Percentiles rank a stretch among this genome's conserved stretches.
These are phyloP conservation scores for Chalaropsis thielavioides DNA, from an alignment of 2,329 filamentous ascomycete species.

Conservation along the genomic window DNA sequence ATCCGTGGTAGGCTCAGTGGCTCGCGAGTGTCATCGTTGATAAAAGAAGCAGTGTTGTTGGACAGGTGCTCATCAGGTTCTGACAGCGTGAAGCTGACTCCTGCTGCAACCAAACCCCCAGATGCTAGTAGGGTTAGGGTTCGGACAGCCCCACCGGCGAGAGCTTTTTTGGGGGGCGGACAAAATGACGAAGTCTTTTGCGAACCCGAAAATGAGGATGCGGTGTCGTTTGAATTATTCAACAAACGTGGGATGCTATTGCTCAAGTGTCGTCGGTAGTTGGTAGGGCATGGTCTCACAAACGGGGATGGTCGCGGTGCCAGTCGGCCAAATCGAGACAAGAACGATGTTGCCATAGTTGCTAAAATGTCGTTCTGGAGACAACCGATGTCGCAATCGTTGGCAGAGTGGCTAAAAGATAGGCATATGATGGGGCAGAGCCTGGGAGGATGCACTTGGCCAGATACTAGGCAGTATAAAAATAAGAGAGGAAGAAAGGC, in stretches of 20 bases:
- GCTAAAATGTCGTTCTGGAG: constrained; percentile 8
- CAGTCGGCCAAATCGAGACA: constrained; percentile 15
- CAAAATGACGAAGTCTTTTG: not conserved
- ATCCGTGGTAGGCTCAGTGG: constrained; percentile 33
- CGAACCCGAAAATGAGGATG: not conserved
- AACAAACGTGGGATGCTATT: not conserved
- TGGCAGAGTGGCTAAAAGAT: constrained; percentile 7
- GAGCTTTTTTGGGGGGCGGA: not conserved
- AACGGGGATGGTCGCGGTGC: constrained; percentile 8
- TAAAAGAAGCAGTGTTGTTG: no score
- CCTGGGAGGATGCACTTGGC: constrained; percentile 5
- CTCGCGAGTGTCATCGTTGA: constrained; percentile 23
- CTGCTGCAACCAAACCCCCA: constrained; percentile 10
- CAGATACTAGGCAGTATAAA: not conserved
- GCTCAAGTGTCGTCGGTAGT: constrained; percentile 7
- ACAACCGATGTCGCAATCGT: constrained; percentile 16
- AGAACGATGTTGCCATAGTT: constrained; percentile 18
- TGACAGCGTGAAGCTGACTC: constrained; percentile 9
- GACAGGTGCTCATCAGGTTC: constrained; percentile 10
- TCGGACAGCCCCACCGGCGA: constrained; percentile 3
- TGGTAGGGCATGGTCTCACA: constrained; percentile 13
- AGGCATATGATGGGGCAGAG: constrained; percentile 13
- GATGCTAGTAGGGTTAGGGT: constrained; percentile 18
- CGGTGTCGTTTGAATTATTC: not conserved
- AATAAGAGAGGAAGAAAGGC: not conserved